phyloP scores from a whole-genome alignment of 2,329 filamentous ascomycete genomes.

The Trichoderma arundinaceum region DNA sequence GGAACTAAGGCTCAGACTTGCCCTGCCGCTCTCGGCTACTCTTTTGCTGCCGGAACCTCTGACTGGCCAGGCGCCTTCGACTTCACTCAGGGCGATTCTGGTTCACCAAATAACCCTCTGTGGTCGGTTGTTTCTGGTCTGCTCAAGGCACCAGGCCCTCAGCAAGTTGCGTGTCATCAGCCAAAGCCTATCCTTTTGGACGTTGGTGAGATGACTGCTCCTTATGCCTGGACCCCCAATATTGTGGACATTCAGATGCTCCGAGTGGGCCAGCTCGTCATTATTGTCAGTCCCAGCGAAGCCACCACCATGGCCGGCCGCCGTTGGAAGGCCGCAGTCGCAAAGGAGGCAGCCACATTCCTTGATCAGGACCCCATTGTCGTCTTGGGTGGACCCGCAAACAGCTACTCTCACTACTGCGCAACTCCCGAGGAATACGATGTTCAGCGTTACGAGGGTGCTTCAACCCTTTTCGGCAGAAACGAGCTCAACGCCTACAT shows the following conservation, averaged over 20 bases:
- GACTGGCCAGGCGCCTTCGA: conserved; percentile 92
- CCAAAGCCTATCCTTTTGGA: conserved; percentile 88
- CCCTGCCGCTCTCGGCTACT: conserved; percentile 86
- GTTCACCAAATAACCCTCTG: conserved; percentile 73
- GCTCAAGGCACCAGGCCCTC: conserved; percentile 70
- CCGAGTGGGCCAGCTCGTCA: conserved; percentile 81
- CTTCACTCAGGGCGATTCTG: conserved; percentile 85
- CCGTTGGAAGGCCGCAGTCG: conserved; percentile 78
- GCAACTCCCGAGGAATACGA: conserved; percentile 79
- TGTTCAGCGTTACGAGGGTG: conserved; percentile 93
- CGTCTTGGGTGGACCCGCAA: conserved; percentile 85
- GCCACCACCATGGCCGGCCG: conserved; percentile 91
- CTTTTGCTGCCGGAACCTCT: conserved; percentile 89
- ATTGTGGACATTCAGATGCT: conserved; percentile 87
- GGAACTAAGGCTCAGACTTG: conserved; percentile 75
- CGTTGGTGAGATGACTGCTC: conserved; percentile 76
- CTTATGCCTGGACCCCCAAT: conserved; percentile 90
- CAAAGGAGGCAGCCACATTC: conserved; percentile 55
- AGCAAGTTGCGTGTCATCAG: conserved; percentile 76
- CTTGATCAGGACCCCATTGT: conserved; percentile 68
- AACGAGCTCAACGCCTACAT: conserved; percentile 86
- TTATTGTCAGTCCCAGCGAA: conserved; percentile 85
- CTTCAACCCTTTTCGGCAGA: conserved; percentile 84
- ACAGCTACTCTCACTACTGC: conserved; percentile 87
- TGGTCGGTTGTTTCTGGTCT: conserved; percentile 78